Percentiles rank a stretch among this genome's conserved stretches.
Conservation (phyloP, 441 rosid genomes). For the Eruca vesicaria region DNA sequence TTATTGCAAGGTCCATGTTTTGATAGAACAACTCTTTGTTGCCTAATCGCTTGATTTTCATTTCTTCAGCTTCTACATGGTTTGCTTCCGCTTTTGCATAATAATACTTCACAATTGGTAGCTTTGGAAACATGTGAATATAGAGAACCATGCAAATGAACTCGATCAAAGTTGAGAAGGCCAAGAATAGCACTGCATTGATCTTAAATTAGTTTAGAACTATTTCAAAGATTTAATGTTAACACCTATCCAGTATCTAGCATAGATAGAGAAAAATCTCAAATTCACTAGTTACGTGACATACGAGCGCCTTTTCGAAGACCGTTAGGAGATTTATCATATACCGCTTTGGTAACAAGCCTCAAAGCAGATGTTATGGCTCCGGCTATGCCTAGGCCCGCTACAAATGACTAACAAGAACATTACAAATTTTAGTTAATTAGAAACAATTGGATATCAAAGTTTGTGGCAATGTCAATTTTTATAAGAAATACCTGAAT, state of each 20-base stretch:
- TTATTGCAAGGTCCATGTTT: slow-evolving; percentile 56
- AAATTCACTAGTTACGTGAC: slow-evolving; percentile 15
- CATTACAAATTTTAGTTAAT: not conserved
- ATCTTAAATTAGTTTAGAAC: not conserved
- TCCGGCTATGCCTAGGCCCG: slow-evolving; percentile 73
- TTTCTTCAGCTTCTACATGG: not conserved
- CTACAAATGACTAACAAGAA: slow-evolving; percentile 44
- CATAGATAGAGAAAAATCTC: not conserved
- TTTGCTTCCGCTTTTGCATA: slow-evolving; percentile 15
- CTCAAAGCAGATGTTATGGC: slow-evolving; percentile 62
- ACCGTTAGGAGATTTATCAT: slow-evolving; percentile 54
- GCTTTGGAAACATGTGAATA: slow-evolving; percentile 11
- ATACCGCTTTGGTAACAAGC: slow-evolving; percentile 69
- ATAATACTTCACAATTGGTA: slow-evolving; percentile 29
- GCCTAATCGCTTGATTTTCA: slow-evolving; percentile 40
- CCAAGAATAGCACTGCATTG: slow-evolving; percentile 25
- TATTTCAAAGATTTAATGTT: not conserved
- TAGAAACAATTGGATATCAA: not conserved
- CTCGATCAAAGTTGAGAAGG: slow-evolving; percentile 22
- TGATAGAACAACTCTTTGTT: slow-evolving; percentile 43
- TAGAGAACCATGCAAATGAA: slow-evolving; percentile 19
- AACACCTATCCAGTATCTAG: not conserved
- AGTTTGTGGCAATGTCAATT: not conserved
- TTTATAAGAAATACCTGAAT: slow-evolving; percentile 41
- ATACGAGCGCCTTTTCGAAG: slow-evolving; percentile 80